Conservation (phyloP, 257 asterid species). For the Lantana camara region DNA sequence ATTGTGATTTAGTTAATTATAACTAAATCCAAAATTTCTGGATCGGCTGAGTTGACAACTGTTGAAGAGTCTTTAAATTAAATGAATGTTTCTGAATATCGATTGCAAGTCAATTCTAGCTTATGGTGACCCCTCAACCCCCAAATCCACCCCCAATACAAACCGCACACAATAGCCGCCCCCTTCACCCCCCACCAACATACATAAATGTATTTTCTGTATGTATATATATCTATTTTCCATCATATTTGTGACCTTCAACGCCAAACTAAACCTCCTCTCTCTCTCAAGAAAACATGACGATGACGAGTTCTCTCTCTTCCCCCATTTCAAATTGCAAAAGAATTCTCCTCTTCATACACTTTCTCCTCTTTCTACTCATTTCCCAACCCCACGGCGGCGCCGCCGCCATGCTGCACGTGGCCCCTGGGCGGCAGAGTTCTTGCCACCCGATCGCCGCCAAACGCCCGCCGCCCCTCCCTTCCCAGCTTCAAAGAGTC, state of each 20-base stretch:
- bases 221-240: conserved; percentile 7
- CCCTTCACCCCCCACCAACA: background rate
- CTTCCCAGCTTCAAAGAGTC: conserved; percentile 51
- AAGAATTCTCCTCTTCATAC: conserved; percentile 7
- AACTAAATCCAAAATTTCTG: background rate
- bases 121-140: background rate
- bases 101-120: background rate
- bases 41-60: background rate
- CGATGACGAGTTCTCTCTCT: conserved; percentile 37
- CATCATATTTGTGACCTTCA: conserved; percentile 19
- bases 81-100: background rate
- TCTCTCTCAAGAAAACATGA: conserved; percentile 8
- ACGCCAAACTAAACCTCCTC: conserved; percentile 20
- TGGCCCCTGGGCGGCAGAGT: conserved; percentile 29
- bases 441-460: conserved; percentile 36
- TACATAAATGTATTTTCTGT: background rate
- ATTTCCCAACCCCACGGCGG: conserved; percentile 22
- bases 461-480: conserved; percentile 34
- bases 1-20: background rate
- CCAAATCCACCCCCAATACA: too few species aligned
- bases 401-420: conserved; percentile 21
- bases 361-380: conserved; percentile 26
- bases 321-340: conserved; percentile 18
- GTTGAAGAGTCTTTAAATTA: background rate
- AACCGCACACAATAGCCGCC: too few species aligned